Base-by-base conservation (phyloP, 1,284 basidiomycete genomes). In the Apiotrichum gracile region DNA sequence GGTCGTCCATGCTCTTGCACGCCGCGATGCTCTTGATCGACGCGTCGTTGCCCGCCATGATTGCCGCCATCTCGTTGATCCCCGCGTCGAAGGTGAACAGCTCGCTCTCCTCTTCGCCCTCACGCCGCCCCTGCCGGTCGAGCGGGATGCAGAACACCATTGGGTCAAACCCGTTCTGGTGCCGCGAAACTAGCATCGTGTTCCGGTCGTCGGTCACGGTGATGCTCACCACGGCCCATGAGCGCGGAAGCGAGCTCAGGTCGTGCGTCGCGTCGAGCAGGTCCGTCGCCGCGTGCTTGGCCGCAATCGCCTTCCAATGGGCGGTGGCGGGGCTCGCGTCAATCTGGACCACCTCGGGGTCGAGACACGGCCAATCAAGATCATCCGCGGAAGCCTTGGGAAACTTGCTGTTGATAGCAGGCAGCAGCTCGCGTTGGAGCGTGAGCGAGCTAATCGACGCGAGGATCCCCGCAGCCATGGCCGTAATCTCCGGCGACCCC, bases 91-190 rank as follows among this genome's bases (percentile, higher is more conserved):
- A 88, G 1, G 85, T 83, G 49, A 97, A 80, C 52, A 85, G 80
- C 27, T 81, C 79, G 22, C 83, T 83, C 29, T 88, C 86, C 13
- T 86, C 86, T 16, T 86, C 86, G 2, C 78, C 78, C 39, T 92
- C 90, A 47, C 91, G 79, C 41, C 88, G 80, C 22, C 87, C 87
- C 60, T 89, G 86, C 16, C 82, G 77, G 63, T 83, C 79, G 26
- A 98, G 78, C 0, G 96, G 94, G 5, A 98, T 78, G 60, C 87
- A 89, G 73, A 97, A 91, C 13, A 94, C 79, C 26, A 96, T 76
- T 0, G 90, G 87, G 3, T 80, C 76, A 8, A 76, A 73, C 4
- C 79, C 78, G 3, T 82, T 78, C 35, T 85, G 80, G 61, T 92
- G 86, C 14, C 92, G 85, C 1, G 88, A 85, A 41, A 97, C 74